A percentile compares a stretch with the other conserved stretches of the same genome.
These are phyloP conservation scores for Vitis rotundifolia DNA, from an alignment of 164 flowering plant species.

Conservation along the genomic window DNA sequence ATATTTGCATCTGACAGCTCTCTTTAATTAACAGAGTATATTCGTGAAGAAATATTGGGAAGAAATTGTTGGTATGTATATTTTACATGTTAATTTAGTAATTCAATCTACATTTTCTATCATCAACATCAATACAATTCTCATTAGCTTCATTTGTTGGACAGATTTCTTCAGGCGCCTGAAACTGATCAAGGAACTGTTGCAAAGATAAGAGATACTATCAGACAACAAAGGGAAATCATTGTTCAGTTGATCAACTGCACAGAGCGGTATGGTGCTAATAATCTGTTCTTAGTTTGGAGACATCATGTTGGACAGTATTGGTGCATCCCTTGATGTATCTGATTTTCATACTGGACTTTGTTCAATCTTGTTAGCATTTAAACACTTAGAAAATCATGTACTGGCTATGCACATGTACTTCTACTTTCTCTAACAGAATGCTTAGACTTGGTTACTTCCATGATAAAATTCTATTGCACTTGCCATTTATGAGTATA, in stretches of 20 bases:
- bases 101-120: not conserved
- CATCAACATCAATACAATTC: not conserved
- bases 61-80: slow-evolving; percentile 80
- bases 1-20: slow-evolving; percentile 99
- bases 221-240: slow-evolving; percentile 82
- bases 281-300: slow-evolving; percentile 5
- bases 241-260: slow-evolving; percentile 97
- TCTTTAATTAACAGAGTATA: slow-evolving; percentile 92
- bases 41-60: slow-evolving; percentile 95
- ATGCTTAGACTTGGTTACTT: too few relatives aligned
- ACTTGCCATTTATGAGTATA: not conserved
- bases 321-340: not conserved
- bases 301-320: slow-evolving; percentile 23
- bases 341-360: not conserved
- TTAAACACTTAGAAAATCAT: not conserved
- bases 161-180: slow-evolving; percentile 98
- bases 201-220: slow-evolving; percentile 83
- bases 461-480: not conserved
- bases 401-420: not conserved
- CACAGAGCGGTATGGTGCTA: slow-evolving; percentile 67
- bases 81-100: not conserved
- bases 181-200: slow-evolving; percentile 94
- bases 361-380: not conserved
- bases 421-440: not conserved
- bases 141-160: slow-evolving; percentile 6